Evolutionary conservation across 371 early-diverging fungal genomes (phyloP).

Genomic region (Dipsacomyces acuminosporus): DNA sequence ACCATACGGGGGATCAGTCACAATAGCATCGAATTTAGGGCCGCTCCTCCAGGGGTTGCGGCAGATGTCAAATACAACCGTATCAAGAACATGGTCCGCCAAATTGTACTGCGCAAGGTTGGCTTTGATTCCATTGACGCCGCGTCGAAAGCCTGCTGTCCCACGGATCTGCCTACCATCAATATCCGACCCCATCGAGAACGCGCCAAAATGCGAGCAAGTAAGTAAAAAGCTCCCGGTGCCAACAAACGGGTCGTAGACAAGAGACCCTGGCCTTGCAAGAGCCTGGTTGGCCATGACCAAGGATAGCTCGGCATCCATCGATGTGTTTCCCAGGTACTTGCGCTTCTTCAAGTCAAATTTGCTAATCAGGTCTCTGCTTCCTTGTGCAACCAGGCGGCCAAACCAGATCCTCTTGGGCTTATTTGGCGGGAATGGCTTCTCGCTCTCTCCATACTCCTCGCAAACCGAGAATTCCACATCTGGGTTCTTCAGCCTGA

Average conservation of each 20-base stretch:
- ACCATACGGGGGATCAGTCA: slow-evolving; percentile 93
- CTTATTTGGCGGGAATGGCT: slow-evolving; percentile 1
- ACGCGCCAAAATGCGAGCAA: slow-evolving; percentile 89
- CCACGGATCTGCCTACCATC: slow-evolving; percentile 97
- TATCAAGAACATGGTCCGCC: slow-evolving; percentile 67
- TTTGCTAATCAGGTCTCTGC: slow-evolving; percentile 65
- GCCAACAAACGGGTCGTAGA: slow-evolving; percentile 98
- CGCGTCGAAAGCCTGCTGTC: slow-evolving; percentile 53
- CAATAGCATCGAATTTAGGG: slow-evolving; percentile 76
- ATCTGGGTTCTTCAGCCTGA: slow-evolving; percentile 80
- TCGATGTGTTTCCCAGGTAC: slow-evolving; percentile 93
- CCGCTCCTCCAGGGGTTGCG: slow-evolving; percentile 80
- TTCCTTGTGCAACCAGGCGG: slow-evolving; percentile 48
- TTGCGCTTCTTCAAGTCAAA: slow-evolving; percentile 90
- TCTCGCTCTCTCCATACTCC: slow-evolving; percentile 58
- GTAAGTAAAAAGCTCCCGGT: slow-evolving; percentile 91
- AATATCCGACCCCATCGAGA: slow-evolving; percentile 91
- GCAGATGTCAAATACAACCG: slow-evolving; percentile 81
- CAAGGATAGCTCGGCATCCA: slow-evolving; percentile 96
- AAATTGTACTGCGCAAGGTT: slow-evolving; percentile 83
- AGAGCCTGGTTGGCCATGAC: slow-evolving; percentile 94
- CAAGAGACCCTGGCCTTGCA: slow-evolving; percentile 68
- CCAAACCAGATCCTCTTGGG: slow-evolving; percentile 71
- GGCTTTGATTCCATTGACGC: slow-evolving; percentile 52
- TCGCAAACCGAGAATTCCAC: slow-evolving; percentile 71